Percentiles rank a stretch among this genome's conserved stretches.
Conservation (phyloP, 441 rosid genomes). For the Erysimum cheiri region DNA sequence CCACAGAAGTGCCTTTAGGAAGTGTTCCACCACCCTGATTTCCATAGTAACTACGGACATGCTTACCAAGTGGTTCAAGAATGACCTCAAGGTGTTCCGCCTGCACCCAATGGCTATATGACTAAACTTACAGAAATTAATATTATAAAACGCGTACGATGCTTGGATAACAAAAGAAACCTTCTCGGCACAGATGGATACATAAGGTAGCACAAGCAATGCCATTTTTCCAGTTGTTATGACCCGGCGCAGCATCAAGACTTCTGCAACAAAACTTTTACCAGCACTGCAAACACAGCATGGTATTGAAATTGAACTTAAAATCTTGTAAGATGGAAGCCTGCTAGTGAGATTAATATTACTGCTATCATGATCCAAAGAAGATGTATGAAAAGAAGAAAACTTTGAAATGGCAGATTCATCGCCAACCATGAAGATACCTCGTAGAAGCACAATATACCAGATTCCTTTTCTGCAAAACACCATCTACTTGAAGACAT, state of each 20-base stretch:
- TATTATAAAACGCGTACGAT: constrained; percentile 23
- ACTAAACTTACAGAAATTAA: constrained; percentile 17
- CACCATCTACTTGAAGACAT: constrained; percentile 98
- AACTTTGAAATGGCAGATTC: constrained; percentile 31
- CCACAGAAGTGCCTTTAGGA: constrained; percentile 95
- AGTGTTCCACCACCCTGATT: constrained; percentile 98
- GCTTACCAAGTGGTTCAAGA: constrained; percentile 95
- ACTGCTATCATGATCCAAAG: constrained; percentile 22
- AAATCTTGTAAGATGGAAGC: constrained; percentile 30
- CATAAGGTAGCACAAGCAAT: constrained; percentile 96
- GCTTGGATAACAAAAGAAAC: constrained; percentile 48
- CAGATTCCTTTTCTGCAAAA: constrained; percentile 85
- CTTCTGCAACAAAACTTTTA: constrained; percentile 99
- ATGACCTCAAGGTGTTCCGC: constrained; percentile 95
- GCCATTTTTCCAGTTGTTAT: constrained; percentile 85
- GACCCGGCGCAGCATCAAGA: constrained; percentile 93
- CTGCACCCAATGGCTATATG: constrained; percentile 50
- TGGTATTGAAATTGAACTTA: constrained; percentile 29
- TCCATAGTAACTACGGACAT: constrained; percentile 93
- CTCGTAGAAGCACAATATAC: constrained; percentile 99
- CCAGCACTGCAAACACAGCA: constrained; percentile 76
- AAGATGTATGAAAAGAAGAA: constrained; percentile 29
- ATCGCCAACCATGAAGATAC: constrained; percentile 50
- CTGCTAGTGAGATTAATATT: constrained; percentile 19
- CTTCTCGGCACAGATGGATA: constrained; percentile 97